These are phyloP conservation scores for Arthrobotrys megalospora DNA, from an alignment of 2,329 filamentous ascomycete genomes.

Conservation along the genomic window DNA sequence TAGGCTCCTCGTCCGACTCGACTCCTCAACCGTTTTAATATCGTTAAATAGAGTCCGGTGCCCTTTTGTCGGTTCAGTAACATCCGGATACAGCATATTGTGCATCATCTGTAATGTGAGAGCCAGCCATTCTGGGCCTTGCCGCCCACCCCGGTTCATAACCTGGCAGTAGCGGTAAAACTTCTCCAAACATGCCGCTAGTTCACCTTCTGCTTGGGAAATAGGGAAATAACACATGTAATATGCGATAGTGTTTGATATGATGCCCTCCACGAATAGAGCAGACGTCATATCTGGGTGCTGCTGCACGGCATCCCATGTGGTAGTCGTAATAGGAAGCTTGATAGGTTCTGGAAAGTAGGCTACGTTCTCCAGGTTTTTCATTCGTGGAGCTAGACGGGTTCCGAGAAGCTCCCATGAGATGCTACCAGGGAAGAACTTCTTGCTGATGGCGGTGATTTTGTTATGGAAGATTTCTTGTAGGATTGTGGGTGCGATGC, in stretches of 20 bases:
- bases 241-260: constrained; percentile 26
- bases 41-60: constrained; percentile 12
- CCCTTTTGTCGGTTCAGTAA: neutral
- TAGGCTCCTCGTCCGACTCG: constrained; percentile 7
- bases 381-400: constrained; percentile 7
- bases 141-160: neutral
- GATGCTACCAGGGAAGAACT: constrained; percentile 32
- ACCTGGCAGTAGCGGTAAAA: constrained; percentile 27
- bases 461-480: constrained; percentile 26
- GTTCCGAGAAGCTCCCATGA: constrained; percentile 14
- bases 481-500: constrained; percentile 25
- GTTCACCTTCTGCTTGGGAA: constrained; percentile 29
- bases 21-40: constrained; percentile 33
- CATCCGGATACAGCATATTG: constrained; percentile 31
- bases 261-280: constrained; percentile 35
- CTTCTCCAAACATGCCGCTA: constrained; percentile 1
- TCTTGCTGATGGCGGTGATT: constrained; percentile 13
- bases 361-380: neutral
- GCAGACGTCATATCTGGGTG: constrained; percentile 35
- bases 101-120: constrained; percentile 40
- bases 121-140: constrained; percentile 37
- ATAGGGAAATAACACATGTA: constrained; percentile 32
- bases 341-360: constrained; percentile 27
- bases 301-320: constrained; percentile 20
- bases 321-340: constrained; percentile 17